phyloP scores from a whole-genome alignment of 1,284 basidiomycete species.

The Wallemia ichthyophaga region DNA sequence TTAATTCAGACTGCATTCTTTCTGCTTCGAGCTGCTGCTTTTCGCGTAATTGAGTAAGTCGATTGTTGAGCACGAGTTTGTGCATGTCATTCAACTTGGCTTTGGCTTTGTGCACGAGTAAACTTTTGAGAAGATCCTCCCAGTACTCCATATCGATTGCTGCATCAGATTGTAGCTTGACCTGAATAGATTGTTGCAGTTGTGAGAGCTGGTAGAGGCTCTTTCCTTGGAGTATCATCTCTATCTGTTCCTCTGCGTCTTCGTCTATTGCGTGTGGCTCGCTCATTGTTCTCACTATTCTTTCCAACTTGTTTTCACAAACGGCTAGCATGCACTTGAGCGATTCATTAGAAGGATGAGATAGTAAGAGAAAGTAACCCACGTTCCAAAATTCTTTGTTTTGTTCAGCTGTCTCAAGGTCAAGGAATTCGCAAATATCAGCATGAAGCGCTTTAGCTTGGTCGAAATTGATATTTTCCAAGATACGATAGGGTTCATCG shows the following conservation, averaged over 20 bases:
- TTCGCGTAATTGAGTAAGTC: conserved; percentile 78
- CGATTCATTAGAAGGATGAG: conserved; percentile 1
- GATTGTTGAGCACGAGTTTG: conserved; percentile 80
- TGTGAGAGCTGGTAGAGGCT: conserved; percentile 49
- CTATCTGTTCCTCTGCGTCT: conserved; percentile 51
- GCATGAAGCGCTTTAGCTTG: conserved; percentile 80
- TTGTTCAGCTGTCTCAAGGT: conserved; percentile 48
- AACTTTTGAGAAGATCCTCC: conserved; percentile 66
- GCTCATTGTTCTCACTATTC: conserved; percentile 27
- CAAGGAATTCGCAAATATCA: conserved; percentile 74
- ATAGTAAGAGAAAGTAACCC: conserved; percentile 12
- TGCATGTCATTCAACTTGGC: conserved; percentile 72
- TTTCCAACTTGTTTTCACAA: conserved; percentile 69
- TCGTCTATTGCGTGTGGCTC: conserved; percentile 20
- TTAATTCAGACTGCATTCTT: conserved; percentile 65
- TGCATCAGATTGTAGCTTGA: conserved; percentile 65
- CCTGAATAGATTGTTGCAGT: conserved; percentile 59
- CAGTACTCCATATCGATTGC: conserved; percentile 94
- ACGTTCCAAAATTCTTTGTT: conserved; percentile 96
- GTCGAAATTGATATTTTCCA: conserved; percentile 47
- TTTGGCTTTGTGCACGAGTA: conserved; percentile 98
- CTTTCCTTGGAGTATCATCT: conserved; percentile 41
- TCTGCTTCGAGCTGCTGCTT: conserved; percentile 80
- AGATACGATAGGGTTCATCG: conserved; percentile 38
- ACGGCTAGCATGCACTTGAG: conserved; percentile 77